Conservation (phyloP, 768 basidiomycete species). For the Mycena epipterygia region DNA sequence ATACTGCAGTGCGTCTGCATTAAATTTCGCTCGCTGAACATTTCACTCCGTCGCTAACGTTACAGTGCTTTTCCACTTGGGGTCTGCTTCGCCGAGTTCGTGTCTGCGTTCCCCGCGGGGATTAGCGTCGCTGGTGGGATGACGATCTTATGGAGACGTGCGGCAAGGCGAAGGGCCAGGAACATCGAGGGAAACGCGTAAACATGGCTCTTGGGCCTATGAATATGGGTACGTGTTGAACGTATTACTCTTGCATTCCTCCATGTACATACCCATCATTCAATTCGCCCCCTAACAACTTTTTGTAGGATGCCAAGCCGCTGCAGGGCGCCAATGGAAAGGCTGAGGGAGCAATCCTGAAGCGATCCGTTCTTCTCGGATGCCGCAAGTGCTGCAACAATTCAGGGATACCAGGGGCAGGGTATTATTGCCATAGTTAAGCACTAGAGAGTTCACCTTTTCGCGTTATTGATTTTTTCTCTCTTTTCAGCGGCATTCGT, state of each 20-base stretch:
- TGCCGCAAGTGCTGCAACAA: slow-evolving; percentile 54
- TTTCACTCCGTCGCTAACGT: too few relatives aligned
- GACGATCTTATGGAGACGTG: slow-evolving; percentile 43
- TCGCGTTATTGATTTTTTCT: too few relatives aligned
- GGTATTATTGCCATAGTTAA: slow-evolving; percentile 57
- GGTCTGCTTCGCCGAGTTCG: too few relatives aligned
- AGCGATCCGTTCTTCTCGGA: slow-evolving; percentile 59
- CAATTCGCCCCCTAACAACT: background rate
- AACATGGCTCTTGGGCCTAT: slow-evolving; percentile 41
- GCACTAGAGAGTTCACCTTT: slow-evolving; percentile 45
- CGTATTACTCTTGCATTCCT: too few relatives aligned
- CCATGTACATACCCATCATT: background rate
- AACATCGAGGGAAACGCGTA: slow-evolving; percentile 71
- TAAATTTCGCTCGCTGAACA: too few relatives aligned
- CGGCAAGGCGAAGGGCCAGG: slow-evolving; percentile 70
- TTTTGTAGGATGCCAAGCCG: slow-evolving; percentile 17
- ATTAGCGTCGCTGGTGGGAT: too few relatives aligned
- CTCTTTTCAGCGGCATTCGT: too few relatives aligned
- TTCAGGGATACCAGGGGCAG: slow-evolving; percentile 52
- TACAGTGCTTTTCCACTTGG: too few relatives aligned
- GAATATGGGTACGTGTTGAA: slow-evolving; percentile 21
- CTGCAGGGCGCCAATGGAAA: slow-evolving; percentile 61
- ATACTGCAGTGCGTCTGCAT: too few relatives aligned
- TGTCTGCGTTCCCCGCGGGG: too few relatives aligned
- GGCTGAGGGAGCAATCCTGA: too few relatives aligned